These are phyloP conservation scores for Penicillium vulpinum DNA, from an alignment of 2,329 filamentous ascomycete species.

Conservation along the genomic window DNA sequence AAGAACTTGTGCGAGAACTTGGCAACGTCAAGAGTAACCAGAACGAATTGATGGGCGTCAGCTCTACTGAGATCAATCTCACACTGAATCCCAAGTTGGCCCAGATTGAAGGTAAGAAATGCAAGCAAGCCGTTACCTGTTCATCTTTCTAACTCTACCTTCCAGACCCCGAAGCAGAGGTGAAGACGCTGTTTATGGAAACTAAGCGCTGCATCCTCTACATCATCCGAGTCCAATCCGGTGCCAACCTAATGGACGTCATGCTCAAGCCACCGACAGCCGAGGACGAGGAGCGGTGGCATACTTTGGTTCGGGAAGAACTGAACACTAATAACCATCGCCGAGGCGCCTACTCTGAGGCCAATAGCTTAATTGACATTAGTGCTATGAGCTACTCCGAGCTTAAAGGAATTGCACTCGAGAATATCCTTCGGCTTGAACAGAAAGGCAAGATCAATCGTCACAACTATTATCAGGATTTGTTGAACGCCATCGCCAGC, in stretches of 20 bases:
- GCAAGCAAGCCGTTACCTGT: background rate
- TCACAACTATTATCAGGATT: slow-evolving; percentile 91
- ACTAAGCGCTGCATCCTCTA: slow-evolving; percentile 96
- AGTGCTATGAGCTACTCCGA: slow-evolving; percentile 87
- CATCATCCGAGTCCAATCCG: slow-evolving; percentile 94
- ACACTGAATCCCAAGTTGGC: slow-evolving; percentile 87
- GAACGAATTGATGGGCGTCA: slow-evolving; percentile 83
- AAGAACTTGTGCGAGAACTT: slow-evolving; percentile 88
- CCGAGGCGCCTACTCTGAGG: slow-evolving; percentile 84
- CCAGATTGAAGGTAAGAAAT: slow-evolving; percentile 66
- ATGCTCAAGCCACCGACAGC: slow-evolving; percentile 82
- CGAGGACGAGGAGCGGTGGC: slow-evolving; percentile 91
- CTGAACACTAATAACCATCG: slow-evolving; percentile 67
- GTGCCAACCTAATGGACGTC: slow-evolving; percentile 89
- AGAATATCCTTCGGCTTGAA: slow-evolving; percentile 90
- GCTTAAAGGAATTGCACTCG: slow-evolving; percentile 86
- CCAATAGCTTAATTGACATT: slow-evolving; percentile 80
- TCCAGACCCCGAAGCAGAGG: slow-evolving; percentile 81
- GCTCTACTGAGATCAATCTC: slow-evolving; percentile 85
- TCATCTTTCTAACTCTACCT: slow-evolving; percentile 9
- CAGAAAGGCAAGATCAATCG: slow-evolving; percentile 80
- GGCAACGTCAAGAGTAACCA: slow-evolving; percentile 97
- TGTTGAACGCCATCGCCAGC: slow-evolving; percentile 94
- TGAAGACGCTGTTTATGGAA: slow-evolving; percentile 95
- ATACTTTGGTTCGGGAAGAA: slow-evolving; percentile 76